A percentile compares a stretch with the other conserved stretches of the same genome.
Conservation (phyloP, 257 asterid genomes). For the Ilex aquifolium region DNA sequence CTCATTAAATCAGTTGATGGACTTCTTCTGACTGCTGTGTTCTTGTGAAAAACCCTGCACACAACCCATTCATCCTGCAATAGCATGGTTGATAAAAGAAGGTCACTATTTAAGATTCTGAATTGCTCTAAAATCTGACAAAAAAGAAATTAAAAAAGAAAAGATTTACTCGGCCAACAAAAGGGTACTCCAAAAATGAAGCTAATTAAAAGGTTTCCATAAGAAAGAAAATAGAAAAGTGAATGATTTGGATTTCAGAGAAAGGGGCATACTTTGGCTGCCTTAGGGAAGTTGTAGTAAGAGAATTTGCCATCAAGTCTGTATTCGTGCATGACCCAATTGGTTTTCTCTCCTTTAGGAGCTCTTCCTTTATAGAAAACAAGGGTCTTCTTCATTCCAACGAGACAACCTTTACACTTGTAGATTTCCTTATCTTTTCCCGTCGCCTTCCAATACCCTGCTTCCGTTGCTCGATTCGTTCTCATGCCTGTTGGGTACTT, state of each 20-base stretch:
- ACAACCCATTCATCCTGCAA: slow-evolving; percentile 81
- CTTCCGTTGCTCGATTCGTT: slow-evolving; percentile 72
- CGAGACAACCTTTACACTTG: slow-evolving; percentile 37
- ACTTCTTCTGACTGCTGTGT: slow-evolving; percentile 25
- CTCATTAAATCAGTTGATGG: slow-evolving; percentile 33
- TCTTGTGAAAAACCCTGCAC: slow-evolving; percentile 60
- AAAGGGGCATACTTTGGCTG: slow-evolving; percentile 47
- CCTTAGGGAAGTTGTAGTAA: slow-evolving; percentile 48
- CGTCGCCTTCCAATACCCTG: slow-evolving; percentile 91
- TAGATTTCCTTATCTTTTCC: slow-evolving; percentile 83
- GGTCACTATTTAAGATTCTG: too few species aligned
- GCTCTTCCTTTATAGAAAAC: slow-evolving; percentile 94
- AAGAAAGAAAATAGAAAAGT: not conserved
- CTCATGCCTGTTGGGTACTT: slow-evolving; percentile 88
- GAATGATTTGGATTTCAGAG: not conserved
- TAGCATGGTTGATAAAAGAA: slow-evolving; percentile 3
- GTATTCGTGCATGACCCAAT: slow-evolving; percentile 90
- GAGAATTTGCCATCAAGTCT: slow-evolving; percentile 61
- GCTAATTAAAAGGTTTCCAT: not conserved
- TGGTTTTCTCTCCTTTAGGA: slow-evolving; percentile 72
- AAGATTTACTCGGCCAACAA: not conserved
- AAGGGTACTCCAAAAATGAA: not conserved
- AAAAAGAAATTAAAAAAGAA: not conserved
- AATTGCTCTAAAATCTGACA: too few species aligned
- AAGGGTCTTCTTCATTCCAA: slow-evolving; percentile 90